Evolutionary conservation across 2,329 filamentous ascomycete genomes (phyloP).

Genomic region (Talaromyces sp.): DNA sequence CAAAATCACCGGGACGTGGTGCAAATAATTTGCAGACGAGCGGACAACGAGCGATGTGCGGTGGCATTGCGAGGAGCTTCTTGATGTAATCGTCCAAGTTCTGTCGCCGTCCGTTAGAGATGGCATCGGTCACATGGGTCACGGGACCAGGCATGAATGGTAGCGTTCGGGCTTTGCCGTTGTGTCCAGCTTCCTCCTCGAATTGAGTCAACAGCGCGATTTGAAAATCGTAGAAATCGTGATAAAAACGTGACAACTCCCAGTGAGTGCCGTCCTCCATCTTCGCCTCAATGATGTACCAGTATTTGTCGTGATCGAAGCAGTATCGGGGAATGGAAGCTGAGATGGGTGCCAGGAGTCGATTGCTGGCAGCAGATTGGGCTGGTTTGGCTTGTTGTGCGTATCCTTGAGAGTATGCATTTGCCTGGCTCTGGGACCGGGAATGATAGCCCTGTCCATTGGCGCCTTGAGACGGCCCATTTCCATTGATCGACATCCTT

Average conservation of each 20-base stretch:
- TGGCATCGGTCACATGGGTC: slow-evolving; percentile 95
- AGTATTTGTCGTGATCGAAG: slow-evolving; percentile 96
- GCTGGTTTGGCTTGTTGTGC: slow-evolving; percentile 41
- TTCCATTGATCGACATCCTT: slow-evolving; percentile 70
- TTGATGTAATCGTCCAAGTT: slow-evolving; percentile 96
- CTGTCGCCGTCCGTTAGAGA: slow-evolving; percentile 86
- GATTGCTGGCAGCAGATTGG: slow-evolving; percentile 46
- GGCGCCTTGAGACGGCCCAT: slow-evolving; percentile 43
- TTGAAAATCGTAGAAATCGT: slow-evolving; percentile 98
- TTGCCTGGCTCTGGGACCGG: slow-evolving; percentile 37
- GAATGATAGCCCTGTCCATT: slow-evolving; percentile 43
- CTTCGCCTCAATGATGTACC: slow-evolving; percentile 91
- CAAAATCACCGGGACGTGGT: slow-evolving; percentile 85
- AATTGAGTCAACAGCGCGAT: slow-evolving; percentile 90
- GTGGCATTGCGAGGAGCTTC: slow-evolving; percentile 76
- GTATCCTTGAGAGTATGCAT: slow-evolving; percentile 27
- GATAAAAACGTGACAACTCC: slow-evolving; percentile 92
- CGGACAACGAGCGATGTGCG: slow-evolving; percentile 77
- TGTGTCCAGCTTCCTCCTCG: slow-evolving; percentile 87
- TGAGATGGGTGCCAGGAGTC: slow-evolving; percentile 68
- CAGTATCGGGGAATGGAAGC: slow-evolving; percentile 90
- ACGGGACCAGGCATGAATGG: slow-evolving; percentile 98
- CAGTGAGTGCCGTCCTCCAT: slow-evolving; percentile 88
- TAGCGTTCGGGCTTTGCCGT: slow-evolving; percentile 72
- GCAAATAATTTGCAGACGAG: slow-evolving; percentile 88